phyloP scores from a whole-genome alignment of 2,329 filamentous ascomycete species.

The Penicillium sp. region DNA sequence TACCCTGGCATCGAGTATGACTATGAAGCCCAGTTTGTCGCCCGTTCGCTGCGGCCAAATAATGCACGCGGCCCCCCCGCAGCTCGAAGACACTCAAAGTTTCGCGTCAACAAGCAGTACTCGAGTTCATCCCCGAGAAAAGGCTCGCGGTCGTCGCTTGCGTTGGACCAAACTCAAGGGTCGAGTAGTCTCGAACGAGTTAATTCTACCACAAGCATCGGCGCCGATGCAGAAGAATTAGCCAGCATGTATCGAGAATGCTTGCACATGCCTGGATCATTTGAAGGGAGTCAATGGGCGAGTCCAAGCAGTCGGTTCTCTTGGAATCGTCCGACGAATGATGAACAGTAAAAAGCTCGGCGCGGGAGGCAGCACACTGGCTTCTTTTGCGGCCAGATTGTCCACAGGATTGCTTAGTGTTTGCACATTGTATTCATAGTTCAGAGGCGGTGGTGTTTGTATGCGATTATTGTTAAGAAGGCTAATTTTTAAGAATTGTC shows the following conservation, averaged over 20 bases:
- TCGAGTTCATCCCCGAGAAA: constrained; percentile 7
- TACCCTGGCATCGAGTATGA: constrained; percentile 2
- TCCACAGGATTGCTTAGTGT: too few relatives aligned
- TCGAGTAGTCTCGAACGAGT: constrained; percentile 9
- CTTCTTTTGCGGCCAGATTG: too few relatives aligned
- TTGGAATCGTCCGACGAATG: constrained; percentile 8
- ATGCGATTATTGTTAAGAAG: constrained; percentile 18
- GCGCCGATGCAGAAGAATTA: constrained; percentile 13
- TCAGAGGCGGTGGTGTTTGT: not conserved
- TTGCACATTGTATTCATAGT: not conserved
- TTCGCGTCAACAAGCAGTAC: constrained; percentile 7
- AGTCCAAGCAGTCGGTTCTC: constrained; percentile 17
- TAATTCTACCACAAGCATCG: constrained; percentile 12
- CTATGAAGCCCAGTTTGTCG: constrained; percentile 1
- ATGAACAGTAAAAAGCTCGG: not conserved
- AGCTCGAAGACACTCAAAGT: constrained; percentile 11
- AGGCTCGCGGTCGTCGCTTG: constrained; percentile 7
- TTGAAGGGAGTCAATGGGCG: constrained; percentile 21
- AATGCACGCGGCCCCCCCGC: constrained; percentile 10
- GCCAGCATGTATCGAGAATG: constrained; percentile 22
- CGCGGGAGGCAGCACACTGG: too few relatives aligned
- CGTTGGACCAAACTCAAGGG: constrained; percentile 8
- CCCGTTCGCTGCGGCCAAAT: constrained; percentile 5
- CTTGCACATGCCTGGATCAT: constrained; percentile 21
- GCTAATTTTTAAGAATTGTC: constrained; percentile 11